Conservation (phyloP, 176 grass and related monocot genomes). For the Thinopyrum elongatum region DNA sequence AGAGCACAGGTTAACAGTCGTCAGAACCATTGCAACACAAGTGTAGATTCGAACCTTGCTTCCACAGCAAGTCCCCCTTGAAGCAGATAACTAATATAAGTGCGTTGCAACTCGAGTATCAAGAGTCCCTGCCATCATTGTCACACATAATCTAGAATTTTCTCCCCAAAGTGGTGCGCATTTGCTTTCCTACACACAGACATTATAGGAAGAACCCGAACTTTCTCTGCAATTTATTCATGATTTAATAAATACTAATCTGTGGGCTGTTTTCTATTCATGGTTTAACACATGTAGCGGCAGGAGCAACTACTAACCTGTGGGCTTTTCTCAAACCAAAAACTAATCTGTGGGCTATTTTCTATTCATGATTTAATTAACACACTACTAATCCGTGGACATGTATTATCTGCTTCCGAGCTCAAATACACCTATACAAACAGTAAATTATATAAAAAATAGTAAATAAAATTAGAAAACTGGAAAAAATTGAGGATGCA, state of each 20-base stretch:
- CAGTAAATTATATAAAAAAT: too few species aligned
- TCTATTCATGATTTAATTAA: too few species aligned
- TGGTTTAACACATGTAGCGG: too few species aligned
- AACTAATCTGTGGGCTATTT: too few species aligned
- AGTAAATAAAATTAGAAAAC: too few species aligned
- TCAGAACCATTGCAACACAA: background rate
- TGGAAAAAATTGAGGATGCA: too few species aligned
- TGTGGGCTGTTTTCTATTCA: too few species aligned
- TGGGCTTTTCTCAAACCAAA: too few species aligned
- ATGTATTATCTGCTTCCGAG: too few species aligned
- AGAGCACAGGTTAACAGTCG: background rate
- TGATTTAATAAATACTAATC: background rate
- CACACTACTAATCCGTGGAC: too few species aligned
- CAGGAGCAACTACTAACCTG: too few species aligned
- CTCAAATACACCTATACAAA: too few species aligned
- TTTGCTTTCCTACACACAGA: background rate
- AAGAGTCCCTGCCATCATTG: background rate
- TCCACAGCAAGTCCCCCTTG: background rate
- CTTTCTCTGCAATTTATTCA: background rate
- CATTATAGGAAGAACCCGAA: background rate
- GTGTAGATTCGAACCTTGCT: background rate
- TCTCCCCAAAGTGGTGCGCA: background rate
- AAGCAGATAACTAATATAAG: background rate
- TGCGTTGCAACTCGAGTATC: background rate
- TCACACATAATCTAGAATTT: slow-evolving; percentile 11